Evolutionary conservation across 169 alveolate species (phyloP).

Genomic region (Cryptosporidium felis): DNA sequence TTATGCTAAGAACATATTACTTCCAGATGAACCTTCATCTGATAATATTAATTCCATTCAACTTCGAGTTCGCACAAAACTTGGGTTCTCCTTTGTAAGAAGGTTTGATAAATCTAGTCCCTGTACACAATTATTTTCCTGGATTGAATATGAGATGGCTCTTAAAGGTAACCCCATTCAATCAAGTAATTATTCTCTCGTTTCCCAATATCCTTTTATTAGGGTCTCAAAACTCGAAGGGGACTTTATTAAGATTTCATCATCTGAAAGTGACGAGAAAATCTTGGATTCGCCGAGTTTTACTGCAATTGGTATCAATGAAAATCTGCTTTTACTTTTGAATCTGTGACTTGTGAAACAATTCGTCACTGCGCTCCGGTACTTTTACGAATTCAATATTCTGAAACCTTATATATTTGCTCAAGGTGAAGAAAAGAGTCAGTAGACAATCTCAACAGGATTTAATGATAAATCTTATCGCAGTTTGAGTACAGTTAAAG

Average conservation of each 20-base stretch:
- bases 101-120: background rate
- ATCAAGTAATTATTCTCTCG: background rate
- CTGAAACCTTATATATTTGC: too few species aligned
- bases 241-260: constrained; percentile 1
- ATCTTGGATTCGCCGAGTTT: constrained; percentile 23
- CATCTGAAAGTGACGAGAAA: background rate
- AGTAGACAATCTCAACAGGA: too few species aligned
- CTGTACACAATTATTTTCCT: constrained; percentile 4
- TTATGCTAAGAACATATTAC: constrained; percentile 18
- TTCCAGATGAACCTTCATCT: constrained; percentile 31
- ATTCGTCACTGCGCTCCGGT: too few species aligned
- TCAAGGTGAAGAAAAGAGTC: too few species aligned
- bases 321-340: background rate
- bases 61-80: constrained; percentile 21
- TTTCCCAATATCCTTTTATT: constrained; percentile 36
- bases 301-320: constrained; percentile 10
- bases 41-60: constrained; percentile 4
- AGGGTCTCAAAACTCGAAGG: constrained; percentile 9
- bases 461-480: too few species aligned
- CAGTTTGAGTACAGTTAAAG: too few species aligned
- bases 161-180: constrained; percentile 16
- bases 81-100: constrained; percentile 17
- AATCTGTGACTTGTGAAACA: background rate
- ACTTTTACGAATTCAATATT: too few species aligned
- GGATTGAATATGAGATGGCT: constrained; percentile 60